These are phyloP conservation scores for Pyrrhoderma noxium DNA, from an alignment of 1,284 basidiomycete species.

Conservation along the genomic window DNA sequence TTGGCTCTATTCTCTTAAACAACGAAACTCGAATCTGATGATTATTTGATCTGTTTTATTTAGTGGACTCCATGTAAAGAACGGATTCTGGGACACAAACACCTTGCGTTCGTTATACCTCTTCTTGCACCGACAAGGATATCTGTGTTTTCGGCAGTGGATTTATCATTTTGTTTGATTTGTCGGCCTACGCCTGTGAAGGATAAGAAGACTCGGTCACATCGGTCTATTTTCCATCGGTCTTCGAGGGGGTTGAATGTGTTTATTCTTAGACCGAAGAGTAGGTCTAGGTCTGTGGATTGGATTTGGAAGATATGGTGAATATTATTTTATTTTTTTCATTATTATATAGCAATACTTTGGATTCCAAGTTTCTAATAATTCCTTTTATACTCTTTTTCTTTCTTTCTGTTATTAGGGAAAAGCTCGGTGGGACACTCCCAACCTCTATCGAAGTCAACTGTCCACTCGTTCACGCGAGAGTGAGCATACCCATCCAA, in stretches of 20 bases:
- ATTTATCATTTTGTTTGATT: constrained; percentile 71
- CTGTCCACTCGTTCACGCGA: constrained; percentile 44
- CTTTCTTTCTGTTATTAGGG: too few species aligned
- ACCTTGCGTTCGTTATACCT: constrained; percentile 64
- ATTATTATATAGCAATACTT: neutral
- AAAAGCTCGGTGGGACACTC: constrained; percentile 43
- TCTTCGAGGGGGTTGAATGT: constrained; percentile 63
- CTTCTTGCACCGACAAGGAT: constrained; percentile 54
- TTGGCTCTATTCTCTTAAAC: constrained; percentile 17
- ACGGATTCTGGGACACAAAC: constrained; percentile 56
- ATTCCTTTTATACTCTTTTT: too few species aligned
- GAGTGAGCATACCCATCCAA: constrained; percentile 60
- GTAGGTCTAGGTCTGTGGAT: constrained; percentile 64
- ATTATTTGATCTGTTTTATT: constrained; percentile 11
- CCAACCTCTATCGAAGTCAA: constrained; percentile 40
- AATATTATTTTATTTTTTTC: constrained; percentile 16
- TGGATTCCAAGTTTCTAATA: too few species aligned
- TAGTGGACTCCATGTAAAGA: constrained; percentile 58
- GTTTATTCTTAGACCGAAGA: constrained; percentile 72
- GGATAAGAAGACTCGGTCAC: constrained; percentile 34
- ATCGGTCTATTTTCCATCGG: constrained; percentile 39
- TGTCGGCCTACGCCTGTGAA: constrained; percentile 49
- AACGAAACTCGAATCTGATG: constrained; percentile 18
- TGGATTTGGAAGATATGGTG: constrained; percentile 82
- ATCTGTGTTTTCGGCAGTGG: constrained; percentile 76